Base-by-base conservation (phyloP, 2,329 filamentous ascomycete species). In the Verticillium klebahnii region DNA sequence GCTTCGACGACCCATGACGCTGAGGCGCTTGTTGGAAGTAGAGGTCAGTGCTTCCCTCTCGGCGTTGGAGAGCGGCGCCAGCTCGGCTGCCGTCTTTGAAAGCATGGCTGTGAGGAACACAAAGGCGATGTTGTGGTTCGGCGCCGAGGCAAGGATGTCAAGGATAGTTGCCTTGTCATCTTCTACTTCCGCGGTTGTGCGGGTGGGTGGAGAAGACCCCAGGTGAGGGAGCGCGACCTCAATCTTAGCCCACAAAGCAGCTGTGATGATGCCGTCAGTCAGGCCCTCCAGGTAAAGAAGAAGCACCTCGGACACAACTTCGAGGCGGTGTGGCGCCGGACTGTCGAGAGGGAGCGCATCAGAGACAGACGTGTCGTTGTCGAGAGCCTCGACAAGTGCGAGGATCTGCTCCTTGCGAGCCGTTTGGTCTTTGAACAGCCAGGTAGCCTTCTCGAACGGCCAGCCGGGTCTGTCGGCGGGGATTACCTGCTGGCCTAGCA, bases 101-200 rank as follows among this genome's bases (percentile, higher is more conserved):
- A 97, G 81, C 75, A 93, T 93, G 9, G 91, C 88, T 0, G 89
- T 92, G 17, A 97, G 78, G 66, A 97, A 93, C 2, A 96, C 90
- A 70, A 97, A 96, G 0, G 90, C 90, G 61, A 97, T 93, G 71
- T 92, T 95, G 75, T 96, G 90, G 58, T 89, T 89, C 0, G 92
- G 90, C 0, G 86, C 83, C 2, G 84, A 79, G 0, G 89, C 84
- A 2, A 97, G 82, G 2, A 89, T 83, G 67, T 97, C 93, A 5
- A 97, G 84, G 1, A 95, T 73, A 3, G 76, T 70, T 0, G 74
- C 75, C 70, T 84, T 85, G 67, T 79, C 75, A 40, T 83, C 76
- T 23, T 83, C 77, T 14, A 68, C 31, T 32, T 56, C 54, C n/a
- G 29, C 14, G 3, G 58, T 25, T 15, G 40, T 32, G 11, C 39